phyloP scores from a whole-genome alignment of 352 stramenopile genomes.

The Phytophthora fragariaefolia region DNA sequence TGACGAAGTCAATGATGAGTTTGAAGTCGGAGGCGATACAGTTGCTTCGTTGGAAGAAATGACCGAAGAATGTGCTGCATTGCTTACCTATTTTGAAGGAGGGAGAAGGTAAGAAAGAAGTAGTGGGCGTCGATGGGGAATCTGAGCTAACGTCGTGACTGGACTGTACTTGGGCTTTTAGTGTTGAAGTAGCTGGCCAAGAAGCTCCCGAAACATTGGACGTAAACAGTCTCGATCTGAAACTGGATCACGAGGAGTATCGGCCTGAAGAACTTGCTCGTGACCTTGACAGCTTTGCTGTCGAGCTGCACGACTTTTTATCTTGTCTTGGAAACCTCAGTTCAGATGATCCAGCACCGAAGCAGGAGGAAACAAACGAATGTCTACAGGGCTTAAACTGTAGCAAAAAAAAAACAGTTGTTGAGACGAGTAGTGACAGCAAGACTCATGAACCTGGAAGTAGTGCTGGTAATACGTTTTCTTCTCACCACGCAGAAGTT shows the following conservation, averaged over 20 bases:
- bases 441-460: too few relatives aligned
- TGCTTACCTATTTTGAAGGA: conserved; percentile 34
- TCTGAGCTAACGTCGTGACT: background rate
- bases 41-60: conserved; percentile 32
- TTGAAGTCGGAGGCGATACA: conserved; percentile 7
- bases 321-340: conserved; percentile 6
- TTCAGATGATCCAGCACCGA: background rate
- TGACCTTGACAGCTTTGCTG: conserved; percentile 40
- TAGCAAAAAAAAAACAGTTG: too few relatives aligned
- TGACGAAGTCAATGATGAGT: background rate
- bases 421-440: too few relatives aligned
- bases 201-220: background rate
- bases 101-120: conserved; percentile 4
- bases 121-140: background rate
- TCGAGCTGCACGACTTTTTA: conserved; percentile 35
- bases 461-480: background rate
- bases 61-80: conserved; percentile 20
- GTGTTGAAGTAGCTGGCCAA: background rate
- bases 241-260: background rate
- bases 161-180: too few relatives aligned
- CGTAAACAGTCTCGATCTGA: background rate
- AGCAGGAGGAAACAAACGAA: too few relatives aligned
- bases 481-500: background rate
- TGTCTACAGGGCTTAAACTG: too few relatives aligned
- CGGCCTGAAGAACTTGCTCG: conserved; percentile 14